Conservation (phyloP, 768 basidiomycete genomes). For the Auriscalpium orientale region DNA sequence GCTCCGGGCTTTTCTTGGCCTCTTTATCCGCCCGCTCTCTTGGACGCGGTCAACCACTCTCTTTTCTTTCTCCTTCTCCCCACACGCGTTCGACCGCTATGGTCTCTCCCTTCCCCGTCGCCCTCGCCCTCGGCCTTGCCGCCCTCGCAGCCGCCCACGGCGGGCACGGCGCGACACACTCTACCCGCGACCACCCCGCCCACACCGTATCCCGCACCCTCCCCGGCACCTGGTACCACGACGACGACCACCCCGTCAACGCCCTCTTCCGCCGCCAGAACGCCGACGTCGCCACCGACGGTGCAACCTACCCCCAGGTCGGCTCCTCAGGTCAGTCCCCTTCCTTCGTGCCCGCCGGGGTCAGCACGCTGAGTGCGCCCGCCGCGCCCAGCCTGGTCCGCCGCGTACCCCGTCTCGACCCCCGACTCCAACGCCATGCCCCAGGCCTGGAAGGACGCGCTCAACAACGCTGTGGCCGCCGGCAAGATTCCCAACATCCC, state of each 20-base stretch:
- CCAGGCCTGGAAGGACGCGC: conserved; percentile 61
- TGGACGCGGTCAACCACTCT: neutral
- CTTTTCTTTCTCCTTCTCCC: conserved; percentile 15
- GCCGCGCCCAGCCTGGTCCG: conserved; percentile 45
- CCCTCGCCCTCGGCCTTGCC: conserved; percentile 15
- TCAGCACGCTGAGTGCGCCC: neutral
- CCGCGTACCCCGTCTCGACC: conserved; percentile 45
- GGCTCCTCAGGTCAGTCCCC: conserved; percentile 48
- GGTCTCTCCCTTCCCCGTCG: neutral
- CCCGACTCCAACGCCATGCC: conserved; percentile 52
- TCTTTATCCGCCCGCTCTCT: neutral
- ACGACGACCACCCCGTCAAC: conserved; percentile 50
- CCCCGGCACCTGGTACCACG: conserved; percentile 52
- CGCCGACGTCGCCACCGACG: conserved; percentile 30
- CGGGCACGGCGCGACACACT: neutral
- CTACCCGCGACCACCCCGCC: conserved; percentile 14
- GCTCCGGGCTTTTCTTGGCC: neutral
- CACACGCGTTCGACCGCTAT: conserved; percentile 20
- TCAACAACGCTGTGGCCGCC: conserved; percentile 55
- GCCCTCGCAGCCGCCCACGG: neutral
- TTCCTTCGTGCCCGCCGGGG: neutral
- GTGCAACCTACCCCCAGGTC: conserved; percentile 41
- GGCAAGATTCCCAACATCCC: conserved; percentile 72
- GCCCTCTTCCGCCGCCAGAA: conserved; percentile 51
- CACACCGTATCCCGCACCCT: conserved; percentile 17